phyloP scores from a whole-genome alignment of 805 yeast species.

The Metschnikowia bowlesiae region DNA sequence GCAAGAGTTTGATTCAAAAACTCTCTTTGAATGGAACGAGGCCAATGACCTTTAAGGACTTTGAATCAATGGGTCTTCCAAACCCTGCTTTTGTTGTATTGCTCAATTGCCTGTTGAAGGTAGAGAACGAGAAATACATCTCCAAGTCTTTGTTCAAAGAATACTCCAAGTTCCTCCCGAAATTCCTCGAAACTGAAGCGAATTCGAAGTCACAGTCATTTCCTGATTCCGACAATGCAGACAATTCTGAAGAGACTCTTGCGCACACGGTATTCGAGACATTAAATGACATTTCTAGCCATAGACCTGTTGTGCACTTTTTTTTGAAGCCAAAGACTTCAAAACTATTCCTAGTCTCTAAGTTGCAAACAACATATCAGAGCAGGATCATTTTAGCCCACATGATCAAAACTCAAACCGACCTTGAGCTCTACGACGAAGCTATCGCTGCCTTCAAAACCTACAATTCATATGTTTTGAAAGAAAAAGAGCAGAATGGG shows the following conservation, averaged over 20 bases:
- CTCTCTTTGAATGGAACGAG: conserved; percentile 17
- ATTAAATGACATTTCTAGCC: conserved; percentile 20
- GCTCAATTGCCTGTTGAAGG: conserved; percentile 25
- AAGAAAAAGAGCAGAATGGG: conserved; percentile 28
- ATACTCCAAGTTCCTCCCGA: conserved; percentile 22
- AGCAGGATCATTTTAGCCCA: conserved; percentile 31
- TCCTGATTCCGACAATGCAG: conserved; percentile 26
- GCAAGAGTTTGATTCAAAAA: conserved; percentile 16
- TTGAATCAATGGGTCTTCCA: conserved; percentile 19
- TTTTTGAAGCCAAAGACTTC: conserved; percentile 22
- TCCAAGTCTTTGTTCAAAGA: conserved; percentile 22
- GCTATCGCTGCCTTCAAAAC: conserved; percentile 42
- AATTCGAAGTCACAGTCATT: conserved; percentile 17
- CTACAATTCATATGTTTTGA: conserved; percentile 29
- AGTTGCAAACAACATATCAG: conserved; percentile 33
- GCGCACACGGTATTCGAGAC: conserved; percentile 30
- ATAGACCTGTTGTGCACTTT: conserved; percentile 6
- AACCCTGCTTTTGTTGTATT: conserved; percentile 23
- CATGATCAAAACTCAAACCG: conserved; percentile 29
- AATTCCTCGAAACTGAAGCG: conserved; percentile 14
- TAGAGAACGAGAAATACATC: conserved; percentile 16
- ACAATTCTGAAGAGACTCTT: conserved; percentile 20
- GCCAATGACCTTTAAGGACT: conserved; percentile 16
- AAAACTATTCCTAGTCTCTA: conserved; percentile 28
- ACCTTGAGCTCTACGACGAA: conserved; percentile 37